A percentile compares a stretch with the other conserved stretches of the same genome.
Conservation (phyloP, 75 land plant species). For the Isoetes taiwanensis region DNA sequence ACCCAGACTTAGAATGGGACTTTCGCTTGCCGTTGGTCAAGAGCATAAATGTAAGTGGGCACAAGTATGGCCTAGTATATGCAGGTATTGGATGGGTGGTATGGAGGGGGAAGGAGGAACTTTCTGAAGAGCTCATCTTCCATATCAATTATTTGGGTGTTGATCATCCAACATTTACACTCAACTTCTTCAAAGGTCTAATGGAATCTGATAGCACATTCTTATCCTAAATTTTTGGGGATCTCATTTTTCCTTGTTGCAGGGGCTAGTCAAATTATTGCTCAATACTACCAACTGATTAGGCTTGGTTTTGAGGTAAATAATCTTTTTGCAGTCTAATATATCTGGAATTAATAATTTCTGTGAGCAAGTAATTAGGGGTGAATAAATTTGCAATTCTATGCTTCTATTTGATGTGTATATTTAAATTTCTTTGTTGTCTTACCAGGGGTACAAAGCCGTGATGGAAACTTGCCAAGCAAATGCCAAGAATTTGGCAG, state of each 20-base stretch:
- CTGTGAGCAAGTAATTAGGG: too few species aligned
- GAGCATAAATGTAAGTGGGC: conserved; percentile 59
- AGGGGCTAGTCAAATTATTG: conserved; percentile 52
- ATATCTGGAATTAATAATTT: too few species aligned
- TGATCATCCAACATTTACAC: conserved; percentile 48
- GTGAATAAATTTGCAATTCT: too few species aligned
- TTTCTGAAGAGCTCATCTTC: conserved; percentile 50
- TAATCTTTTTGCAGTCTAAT: too few species aligned
- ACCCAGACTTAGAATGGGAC: conserved; percentile 52
- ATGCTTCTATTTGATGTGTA: background rate
- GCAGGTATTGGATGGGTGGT: conserved; percentile 47
- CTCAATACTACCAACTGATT: conserved; percentile 35
- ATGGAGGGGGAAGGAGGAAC: conserved; percentile 36
- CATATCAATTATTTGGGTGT: conserved; percentile 50
- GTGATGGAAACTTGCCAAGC: conserved; percentile 32
- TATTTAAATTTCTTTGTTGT: background rate
- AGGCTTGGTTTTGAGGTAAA: conserved; percentile 41
- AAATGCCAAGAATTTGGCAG: conserved; percentile 19
- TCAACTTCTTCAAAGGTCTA: conserved; percentile 46
- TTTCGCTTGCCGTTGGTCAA: conserved; percentile 43
- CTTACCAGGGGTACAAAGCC: conserved; percentile 33
- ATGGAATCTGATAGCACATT: background rate
- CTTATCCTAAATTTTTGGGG: background rate
- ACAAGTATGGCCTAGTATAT: conserved; percentile 49
- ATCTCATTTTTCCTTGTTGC: too few species aligned